Base-by-base conservation (phyloP, 805 yeast genomes). In the Myxozyma geophila region DNA sequence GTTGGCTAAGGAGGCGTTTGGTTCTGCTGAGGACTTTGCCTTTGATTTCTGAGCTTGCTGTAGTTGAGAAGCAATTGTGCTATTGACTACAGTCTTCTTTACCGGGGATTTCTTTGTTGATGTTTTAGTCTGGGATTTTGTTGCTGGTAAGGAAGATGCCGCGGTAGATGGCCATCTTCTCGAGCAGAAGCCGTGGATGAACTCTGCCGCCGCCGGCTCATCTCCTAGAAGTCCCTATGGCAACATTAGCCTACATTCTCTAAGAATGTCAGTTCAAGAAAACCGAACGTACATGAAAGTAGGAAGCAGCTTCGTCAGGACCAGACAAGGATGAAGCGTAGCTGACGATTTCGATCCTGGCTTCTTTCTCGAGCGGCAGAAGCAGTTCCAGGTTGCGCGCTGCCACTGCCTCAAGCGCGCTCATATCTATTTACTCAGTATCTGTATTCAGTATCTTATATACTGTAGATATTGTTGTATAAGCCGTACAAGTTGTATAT, bases 291-390 rank as follows among this genome's bases (percentile, higher is more conserved):
- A 66, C 71, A 57, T 43, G 72, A 70, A 87, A 83, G 72, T 87
- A 87, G 28, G 76, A 77, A 21, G 80, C 78, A 8, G 85, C 80
- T 13, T 79, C 84, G 3, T 79, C 78, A 57, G 84, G 81, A 0
- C 82, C 72, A 7, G 79, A 78, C 23, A 85, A 74, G 9, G 79
- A 72, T 12, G 81, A 71, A 0, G 86, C 83, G 69, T 86, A 84
- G 12, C 81, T 82, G 6, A 87, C 77, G 77, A 86, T 80, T 69
- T 86, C 87, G 12, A 71, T 69, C 39, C 85, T 75, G 0, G 88
- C 77, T 8, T 84, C 88, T 15, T 78, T 77, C 66, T 87, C 91
- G 47, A 87, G 73, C 0, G 90, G 90, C 17, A 87, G 70, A 0
- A 86, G 44, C 13, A 46, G 37, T 6, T 53, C 60, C 13, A 64